Evolutionary conservation across 2,329 filamentous ascomycete species (phyloP).

Genomic region (Pseudodiploospora longispora): DNA sequence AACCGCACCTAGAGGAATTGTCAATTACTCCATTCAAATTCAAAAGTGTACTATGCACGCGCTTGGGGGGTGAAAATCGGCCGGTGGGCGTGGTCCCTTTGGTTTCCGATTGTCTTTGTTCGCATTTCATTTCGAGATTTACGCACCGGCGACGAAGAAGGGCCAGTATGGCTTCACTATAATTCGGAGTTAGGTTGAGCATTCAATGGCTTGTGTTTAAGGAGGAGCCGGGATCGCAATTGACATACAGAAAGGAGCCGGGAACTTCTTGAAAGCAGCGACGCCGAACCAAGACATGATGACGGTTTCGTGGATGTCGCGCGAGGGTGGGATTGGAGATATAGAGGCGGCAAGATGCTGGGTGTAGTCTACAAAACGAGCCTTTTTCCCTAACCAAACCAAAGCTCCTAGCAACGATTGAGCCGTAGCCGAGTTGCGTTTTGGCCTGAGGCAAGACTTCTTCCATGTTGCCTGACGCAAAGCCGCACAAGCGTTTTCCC

Average conservation of each 20-base stretch:
- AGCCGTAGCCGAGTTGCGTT: constrained; percentile 24
- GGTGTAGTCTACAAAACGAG: constrained; percentile 30
- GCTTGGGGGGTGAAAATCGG: no score
- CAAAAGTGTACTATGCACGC: not conserved
- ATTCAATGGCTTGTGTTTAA: constrained; percentile 10
- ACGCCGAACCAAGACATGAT: constrained; percentile 69
- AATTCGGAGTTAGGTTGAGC: constrained; percentile 20
- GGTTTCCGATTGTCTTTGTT: not conserved
- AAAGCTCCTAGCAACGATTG: constrained; percentile 25
- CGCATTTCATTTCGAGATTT: constrained; percentile 8
- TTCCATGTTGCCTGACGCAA: not conserved
- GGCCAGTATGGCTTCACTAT: constrained; percentile 84
- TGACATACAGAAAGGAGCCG: constrained; percentile 66
- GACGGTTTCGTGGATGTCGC: constrained; percentile 33
- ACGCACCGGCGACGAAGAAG: constrained; percentile 91
- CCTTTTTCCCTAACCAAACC: constrained; percentile 28
- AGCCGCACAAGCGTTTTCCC: not conserved
- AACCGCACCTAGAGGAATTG: constrained; percentile 55
- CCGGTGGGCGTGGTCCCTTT: no score
- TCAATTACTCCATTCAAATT: constrained; percentile 14
- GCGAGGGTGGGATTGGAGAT: constrained; percentile 27
- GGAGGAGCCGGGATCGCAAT: constrained; percentile 20
- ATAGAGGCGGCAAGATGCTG: constrained; percentile 20
- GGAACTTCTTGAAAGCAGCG: constrained; percentile 67
- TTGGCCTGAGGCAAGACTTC: constrained; percentile 20